These are phyloP conservation scores for Ceratonia siliqua DNA, from an alignment of 306 rosid genomes.

Conservation along the genomic window DNA sequence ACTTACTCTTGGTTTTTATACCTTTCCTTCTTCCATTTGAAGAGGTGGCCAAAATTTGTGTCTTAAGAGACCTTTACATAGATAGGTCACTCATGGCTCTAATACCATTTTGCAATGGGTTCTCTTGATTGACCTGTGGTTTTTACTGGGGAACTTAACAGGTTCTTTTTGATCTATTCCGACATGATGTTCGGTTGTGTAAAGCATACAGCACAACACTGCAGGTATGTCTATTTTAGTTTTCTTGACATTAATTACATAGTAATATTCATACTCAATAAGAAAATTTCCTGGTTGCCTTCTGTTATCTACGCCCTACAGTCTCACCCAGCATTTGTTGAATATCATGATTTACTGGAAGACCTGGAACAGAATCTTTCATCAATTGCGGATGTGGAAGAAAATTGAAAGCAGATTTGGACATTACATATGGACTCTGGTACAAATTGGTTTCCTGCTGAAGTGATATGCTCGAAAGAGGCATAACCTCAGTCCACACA, in stretches of 20 bases:
- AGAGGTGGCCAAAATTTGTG: background rate
- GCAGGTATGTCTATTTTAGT: constrained; percentile 55
- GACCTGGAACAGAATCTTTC: constrained; percentile 77
- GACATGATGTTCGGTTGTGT: constrained; percentile 79
- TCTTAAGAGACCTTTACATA: background rate
- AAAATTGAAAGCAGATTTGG: constrained; percentile 32
- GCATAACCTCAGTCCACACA: constrained; percentile 21
- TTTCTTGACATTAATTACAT: constrained; percentile 5
- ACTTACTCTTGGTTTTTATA: background rate
- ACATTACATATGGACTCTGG: constrained; percentile 32
- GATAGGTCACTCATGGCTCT: background rate
- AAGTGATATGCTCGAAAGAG: constrained; percentile 22
- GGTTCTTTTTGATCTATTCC: constrained; percentile 91
- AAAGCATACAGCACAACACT: constrained; percentile 76
- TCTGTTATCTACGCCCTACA: constrained; percentile 38
- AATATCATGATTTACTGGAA: constrained; percentile 75
- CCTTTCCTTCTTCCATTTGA: background rate
- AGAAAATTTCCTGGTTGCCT: background rate
- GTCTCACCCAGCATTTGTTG: constrained; percentile 65
- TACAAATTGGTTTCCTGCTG: constrained; percentile 34
- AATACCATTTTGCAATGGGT: constrained; percentile 16
- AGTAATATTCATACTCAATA: constrained; percentile 1
- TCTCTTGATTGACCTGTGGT: constrained; percentile 23
- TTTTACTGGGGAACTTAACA: constrained; percentile 33
- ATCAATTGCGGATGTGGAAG: constrained; percentile 48